Percentiles rank a stretch among this genome's conserved stretches.
Conservation (phyloP, 768 basidiomycete species). For the Dioszegia hungarica region DNA sequence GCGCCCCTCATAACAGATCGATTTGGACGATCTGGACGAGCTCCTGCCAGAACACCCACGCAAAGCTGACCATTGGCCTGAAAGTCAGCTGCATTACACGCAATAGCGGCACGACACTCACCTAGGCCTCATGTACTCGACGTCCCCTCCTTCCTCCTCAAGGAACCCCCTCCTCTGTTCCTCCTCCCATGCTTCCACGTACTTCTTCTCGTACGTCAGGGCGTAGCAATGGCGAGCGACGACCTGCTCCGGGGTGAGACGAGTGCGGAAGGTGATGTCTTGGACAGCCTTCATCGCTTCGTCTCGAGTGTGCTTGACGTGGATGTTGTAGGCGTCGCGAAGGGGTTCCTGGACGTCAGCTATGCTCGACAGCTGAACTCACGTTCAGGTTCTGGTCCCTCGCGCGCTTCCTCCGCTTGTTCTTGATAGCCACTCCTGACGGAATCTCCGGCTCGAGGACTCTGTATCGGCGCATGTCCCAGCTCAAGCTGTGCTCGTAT, state of each 20-base stretch:
- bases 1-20: not conserved
- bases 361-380: not conserved
- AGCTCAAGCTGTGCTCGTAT: slow-evolving; percentile 35
- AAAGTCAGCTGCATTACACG: not conserved
- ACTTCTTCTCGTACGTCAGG: slow-evolving; percentile 36
- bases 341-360: slow-evolving; percentile 28
- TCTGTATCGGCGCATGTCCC: slow-evolving; percentile 43
- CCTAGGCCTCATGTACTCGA: slow-evolving; percentile 18
- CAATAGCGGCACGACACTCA: slow-evolving; percentile 11
- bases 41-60: slow-evolving; percentile 43
- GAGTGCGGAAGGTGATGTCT: slow-evolving; percentile 16
- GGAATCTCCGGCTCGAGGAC: slow-evolving; percentile 45
- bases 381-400: slow-evolving; percentile 47
- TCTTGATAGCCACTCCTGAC: slow-evolving; percentile 41
- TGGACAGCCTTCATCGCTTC: slow-evolving; percentile 21
- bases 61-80: slow-evolving; percentile 41
- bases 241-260: slow-evolving; percentile 22
- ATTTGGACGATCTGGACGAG: slow-evolving; percentile 27
- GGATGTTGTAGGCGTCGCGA: slow-evolving; percentile 32
- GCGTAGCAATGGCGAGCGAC: slow-evolving; percentile 46
- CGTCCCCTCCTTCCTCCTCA: slow-evolving; percentile 17
- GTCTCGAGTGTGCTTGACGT: slow-evolving; percentile 22
- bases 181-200: slow-evolving; percentile 29
- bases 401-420: slow-evolving; percentile 33
- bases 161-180: slow-evolving; percentile 4